Evolutionary conservation across 2,329 filamentous ascomycete genomes (phyloP).

Genomic region (Colletotrichum karsti): DNA sequence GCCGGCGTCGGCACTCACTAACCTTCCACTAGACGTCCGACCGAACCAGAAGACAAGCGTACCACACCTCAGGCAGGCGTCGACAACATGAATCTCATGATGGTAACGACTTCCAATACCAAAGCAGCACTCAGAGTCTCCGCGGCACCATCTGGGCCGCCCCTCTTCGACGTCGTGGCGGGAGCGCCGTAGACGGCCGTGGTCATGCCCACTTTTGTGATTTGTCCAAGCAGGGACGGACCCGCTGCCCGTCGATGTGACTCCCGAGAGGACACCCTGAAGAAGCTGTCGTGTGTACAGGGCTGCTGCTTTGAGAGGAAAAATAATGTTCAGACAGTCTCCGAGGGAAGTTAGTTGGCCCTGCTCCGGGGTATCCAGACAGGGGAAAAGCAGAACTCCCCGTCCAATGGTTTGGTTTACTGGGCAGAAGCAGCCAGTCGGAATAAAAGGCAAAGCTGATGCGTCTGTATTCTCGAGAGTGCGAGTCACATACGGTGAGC

Average conservation of each 20-base stretch:
- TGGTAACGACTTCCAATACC: background rate
- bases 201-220: background rate
- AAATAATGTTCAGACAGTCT: background rate
- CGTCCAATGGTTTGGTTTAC: background rate
- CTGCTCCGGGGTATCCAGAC: too few relatives aligned
- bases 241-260: background rate
- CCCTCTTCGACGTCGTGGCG: background rate
- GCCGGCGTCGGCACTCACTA: too few relatives aligned
- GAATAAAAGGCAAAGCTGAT: background rate
- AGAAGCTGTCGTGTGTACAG: conserved; percentile 11
- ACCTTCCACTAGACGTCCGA: too few relatives aligned
- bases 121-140: background rate
- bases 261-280: background rate
- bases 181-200: background rate
- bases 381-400: background rate
- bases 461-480: background rate
- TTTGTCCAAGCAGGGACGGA: background rate
- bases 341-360: background rate
- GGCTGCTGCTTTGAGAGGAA: background rate
- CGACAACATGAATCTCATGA: background rate
- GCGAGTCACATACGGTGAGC: background rate
- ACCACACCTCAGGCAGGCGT: background rate
- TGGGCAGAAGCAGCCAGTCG: background rate
- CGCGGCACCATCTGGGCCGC: conserved; percentile 1
- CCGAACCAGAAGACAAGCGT: too few relatives aligned